Percentiles rank a stretch among this genome's conserved stretches.
These are phyloP conservation scores for Chlamydomonas applanata DNA, from an alignment of 139 green algal species.

Conservation along the genomic window DNA sequence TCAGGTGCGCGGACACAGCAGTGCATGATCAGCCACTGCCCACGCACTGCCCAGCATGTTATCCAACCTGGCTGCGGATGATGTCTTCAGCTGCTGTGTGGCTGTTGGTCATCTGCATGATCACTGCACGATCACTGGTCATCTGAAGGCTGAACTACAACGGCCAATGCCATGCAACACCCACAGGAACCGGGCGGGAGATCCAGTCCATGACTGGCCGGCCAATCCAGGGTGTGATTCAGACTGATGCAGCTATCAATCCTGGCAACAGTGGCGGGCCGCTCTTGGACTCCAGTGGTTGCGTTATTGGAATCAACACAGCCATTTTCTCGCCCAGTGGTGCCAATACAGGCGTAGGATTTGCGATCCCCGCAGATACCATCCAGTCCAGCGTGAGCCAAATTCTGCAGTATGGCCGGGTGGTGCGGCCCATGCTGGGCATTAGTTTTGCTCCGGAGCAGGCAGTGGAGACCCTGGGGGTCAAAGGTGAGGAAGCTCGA, in stretches of 20 bases:
- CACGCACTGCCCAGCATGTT: too few relatives aligned
- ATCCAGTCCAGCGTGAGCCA: slow-evolving; percentile 57
- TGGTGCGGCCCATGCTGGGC: slow-evolving; percentile 80
- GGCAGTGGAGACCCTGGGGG: slow-evolving; percentile 58
- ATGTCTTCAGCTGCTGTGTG: not conserved
- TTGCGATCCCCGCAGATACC: slow-evolving; percentile 76
- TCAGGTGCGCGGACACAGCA: too few relatives aligned
- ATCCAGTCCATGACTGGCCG: slow-evolving; percentile 73
- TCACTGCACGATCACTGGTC: too few relatives aligned
- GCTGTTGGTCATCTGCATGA: too few relatives aligned
- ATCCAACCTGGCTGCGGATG: too few relatives aligned
- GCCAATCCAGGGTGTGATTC: slow-evolving; percentile 74
- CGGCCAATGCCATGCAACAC: too few relatives aligned
- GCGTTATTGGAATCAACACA: slow-evolving; percentile 63
- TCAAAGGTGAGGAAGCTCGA: slow-evolving; percentile 60
- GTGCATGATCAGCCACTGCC: too few relatives aligned
- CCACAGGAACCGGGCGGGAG: slow-evolving; percentile 70
- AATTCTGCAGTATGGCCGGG: slow-evolving; percentile 70
- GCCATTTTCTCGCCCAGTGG: slow-evolving; percentile 80
- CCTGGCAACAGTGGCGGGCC: slow-evolving; percentile 65
- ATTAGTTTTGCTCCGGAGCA: slow-evolving; percentile 89
- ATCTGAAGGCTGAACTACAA: too few relatives aligned
- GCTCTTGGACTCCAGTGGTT: slow-evolving; percentile 62
- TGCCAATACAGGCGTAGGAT: slow-evolving; percentile 75
- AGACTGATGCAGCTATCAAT: slow-evolving; percentile 91